Conservation (phyloP, 169 alveolate genomes). For the Eimeria necatrix region DNA sequence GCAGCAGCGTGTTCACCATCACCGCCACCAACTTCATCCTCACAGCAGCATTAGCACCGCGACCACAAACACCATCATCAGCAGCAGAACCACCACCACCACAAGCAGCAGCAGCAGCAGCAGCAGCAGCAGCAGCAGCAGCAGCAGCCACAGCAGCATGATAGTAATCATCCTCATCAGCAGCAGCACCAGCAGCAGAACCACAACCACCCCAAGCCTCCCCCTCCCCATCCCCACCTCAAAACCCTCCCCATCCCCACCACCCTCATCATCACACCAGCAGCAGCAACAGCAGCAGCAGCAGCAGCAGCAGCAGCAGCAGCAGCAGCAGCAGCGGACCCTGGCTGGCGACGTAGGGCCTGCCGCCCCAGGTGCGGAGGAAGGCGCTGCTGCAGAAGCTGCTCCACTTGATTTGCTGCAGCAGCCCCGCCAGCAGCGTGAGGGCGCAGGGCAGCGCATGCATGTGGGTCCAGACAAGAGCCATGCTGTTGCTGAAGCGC, state of each 20-base stretch:
- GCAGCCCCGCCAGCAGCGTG: conserved; percentile 51
- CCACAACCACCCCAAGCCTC: too few relatives aligned
- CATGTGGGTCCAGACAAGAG: conserved; percentile 53
- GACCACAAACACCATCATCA: neutral
- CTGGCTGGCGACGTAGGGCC: neutral
- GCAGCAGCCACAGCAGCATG: too few relatives aligned
- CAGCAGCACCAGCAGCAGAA: too few relatives aligned
- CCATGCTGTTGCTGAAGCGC: neutral
- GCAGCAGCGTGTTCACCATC: neutral
- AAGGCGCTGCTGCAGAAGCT: conserved; percentile 66
- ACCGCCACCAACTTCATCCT: too few relatives aligned
- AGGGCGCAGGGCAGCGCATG: conserved; percentile 65
- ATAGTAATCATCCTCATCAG: too few relatives aligned
- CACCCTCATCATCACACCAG: too few relatives aligned
- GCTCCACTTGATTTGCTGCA: conserved; percentile 42
- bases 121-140: conserved; percentile 5
- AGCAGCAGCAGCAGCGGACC: conserved; percentile 36
- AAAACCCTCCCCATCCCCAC: too few relatives aligned
- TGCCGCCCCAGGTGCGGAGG: conserved; percentile 12
- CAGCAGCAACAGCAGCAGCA: too few relatives aligned
- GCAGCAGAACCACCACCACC: neutral
- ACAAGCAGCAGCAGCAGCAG: neutral
- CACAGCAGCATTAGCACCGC: neutral
- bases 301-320: neutral
- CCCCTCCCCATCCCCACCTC: too few relatives aligned